Conservation (phyloP, 164 flowering plant genomes). For the Saururus chinensis region DNA sequence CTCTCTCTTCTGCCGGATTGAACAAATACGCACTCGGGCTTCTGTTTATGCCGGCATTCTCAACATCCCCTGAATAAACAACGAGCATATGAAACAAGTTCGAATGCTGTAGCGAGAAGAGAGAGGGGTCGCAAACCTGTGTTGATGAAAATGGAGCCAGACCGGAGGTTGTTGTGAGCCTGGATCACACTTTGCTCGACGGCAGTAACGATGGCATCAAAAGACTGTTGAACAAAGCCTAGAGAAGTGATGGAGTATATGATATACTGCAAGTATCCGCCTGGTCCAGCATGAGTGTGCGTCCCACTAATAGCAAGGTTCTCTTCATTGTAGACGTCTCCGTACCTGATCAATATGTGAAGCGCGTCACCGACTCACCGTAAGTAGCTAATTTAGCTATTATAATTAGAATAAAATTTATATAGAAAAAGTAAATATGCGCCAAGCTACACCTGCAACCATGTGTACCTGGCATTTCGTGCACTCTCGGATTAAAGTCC, state of each 20-base stretch:
- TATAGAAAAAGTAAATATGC: too few relatives aligned
- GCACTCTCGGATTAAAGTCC: too few relatives aligned
- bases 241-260: conserved; percentile 38
- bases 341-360: conserved; percentile 21
- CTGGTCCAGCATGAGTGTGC: conserved; percentile 69
- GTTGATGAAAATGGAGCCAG: conserved; percentile 48
- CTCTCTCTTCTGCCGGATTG: conserved; percentile 48
- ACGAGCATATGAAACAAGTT: background rate
- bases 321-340: conserved; percentile 43
- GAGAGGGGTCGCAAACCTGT: conserved; percentile 18
- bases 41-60: conserved; percentile 51
- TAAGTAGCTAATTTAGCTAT: too few relatives aligned
- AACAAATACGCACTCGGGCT: conserved; percentile 60
- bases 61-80: conserved; percentile 34
- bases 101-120: too few relatives aligned
- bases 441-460: too few relatives aligned
- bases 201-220: conserved; percentile 43
- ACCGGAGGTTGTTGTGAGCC: conserved; percentile 46
- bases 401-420: too few relatives aligned
- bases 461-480: too few relatives aligned
- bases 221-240: conserved; percentile 51
- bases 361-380: too few relatives aligned
- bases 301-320: conserved; percentile 62
- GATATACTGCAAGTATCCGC: conserved; percentile 51
- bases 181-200: conserved; percentile 40